Evolutionary conservation across 2,329 filamentous ascomycete genomes (phyloP), one percentile per base, ranked within the genome.

Genomic region (Venturia pyrina): DNA sequence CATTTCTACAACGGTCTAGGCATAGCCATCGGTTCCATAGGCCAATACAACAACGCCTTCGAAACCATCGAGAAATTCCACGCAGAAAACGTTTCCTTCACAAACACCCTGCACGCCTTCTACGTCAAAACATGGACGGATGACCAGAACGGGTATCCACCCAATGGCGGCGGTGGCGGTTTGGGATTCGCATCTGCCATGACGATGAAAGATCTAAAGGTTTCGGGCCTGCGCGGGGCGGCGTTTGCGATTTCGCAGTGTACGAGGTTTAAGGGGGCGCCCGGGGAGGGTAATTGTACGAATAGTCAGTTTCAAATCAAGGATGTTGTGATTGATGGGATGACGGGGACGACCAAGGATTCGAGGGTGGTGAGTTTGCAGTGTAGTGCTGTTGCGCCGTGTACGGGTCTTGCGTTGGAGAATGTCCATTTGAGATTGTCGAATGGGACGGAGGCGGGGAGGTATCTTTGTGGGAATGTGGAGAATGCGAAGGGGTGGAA

Each of bases 81-180:
- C 5, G 81, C 77, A 0, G 74, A 76, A 10, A 82, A 85, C 69
- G 77, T 84, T 41, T 75, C 74, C 2, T 78, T 79, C 63, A 69
- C 76, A 61, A 76, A 81, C 66, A 83, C 80, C 4, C 70, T 77
- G 0, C 79, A 83, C 67, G 80, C 77, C 1, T 77, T 76, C n/a
- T 83, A 84, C 68, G 72, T 86, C 67, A 86, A 87, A 75, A 86
- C 83, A 0, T 87, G 84, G 84, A 83, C 82, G 0, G 82, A 81
- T 21, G 73, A 80, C 11, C 77, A 77, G 44, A 76, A 77, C 37
- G 80, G 82, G 21, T 81, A 79, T 63, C 82, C 82, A 1, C 83
- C 83, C 1, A 86, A 87, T 68, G 83, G 84, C 19, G 84, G 83
- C 1, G 83, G 83, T 13, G 84, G 82, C 19, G 84, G 84, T 3